These are phyloP conservation scores for Metschnikowia koreensis DNA, from an alignment of 805 yeast species.

Conservation along the genomic window DNA sequence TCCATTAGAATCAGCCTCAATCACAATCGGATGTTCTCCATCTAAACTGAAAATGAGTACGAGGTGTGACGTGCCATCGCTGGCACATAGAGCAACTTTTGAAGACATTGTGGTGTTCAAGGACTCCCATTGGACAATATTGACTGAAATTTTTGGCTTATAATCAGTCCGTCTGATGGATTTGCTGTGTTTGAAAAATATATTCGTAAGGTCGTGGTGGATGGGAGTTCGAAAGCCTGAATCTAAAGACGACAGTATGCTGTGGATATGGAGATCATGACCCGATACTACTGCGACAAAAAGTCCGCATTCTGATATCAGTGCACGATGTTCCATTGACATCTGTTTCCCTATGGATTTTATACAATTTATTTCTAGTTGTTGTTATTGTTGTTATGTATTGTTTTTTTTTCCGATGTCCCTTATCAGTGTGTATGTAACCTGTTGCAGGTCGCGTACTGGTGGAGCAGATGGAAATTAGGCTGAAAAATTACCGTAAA, in stretches of 20 bases:
- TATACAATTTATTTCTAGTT: no score
- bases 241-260: conserved; percentile 1
- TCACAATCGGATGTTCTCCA: conserved; percentile 27
- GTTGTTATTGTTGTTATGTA: background rate
- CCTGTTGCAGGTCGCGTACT: background rate
- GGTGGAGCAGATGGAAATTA: no score
- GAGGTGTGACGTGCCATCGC: conserved; percentile 19
- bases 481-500: no score
- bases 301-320: conserved; percentile 21
- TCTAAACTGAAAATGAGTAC: conserved; percentile 26
- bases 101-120: conserved; percentile 13
- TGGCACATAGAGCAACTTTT: conserved; percentile 29
- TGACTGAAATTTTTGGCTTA: background rate
- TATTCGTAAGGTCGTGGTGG: conserved; percentile 7
- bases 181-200: conserved; percentile 1
- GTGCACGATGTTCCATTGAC: background rate
- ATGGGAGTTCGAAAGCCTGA: background rate
- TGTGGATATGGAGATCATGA: conserved; percentile 8
- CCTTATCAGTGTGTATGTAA: background rate
- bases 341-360: background rate
- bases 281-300: conserved; percentile 18
- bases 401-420: background rate
- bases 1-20: conserved; percentile 31
- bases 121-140: conserved; percentile 5
- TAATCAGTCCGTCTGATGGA: background rate